Conservation (phyloP, 768 basidiomycete genomes). For the Lactarius akahatsu region DNA sequence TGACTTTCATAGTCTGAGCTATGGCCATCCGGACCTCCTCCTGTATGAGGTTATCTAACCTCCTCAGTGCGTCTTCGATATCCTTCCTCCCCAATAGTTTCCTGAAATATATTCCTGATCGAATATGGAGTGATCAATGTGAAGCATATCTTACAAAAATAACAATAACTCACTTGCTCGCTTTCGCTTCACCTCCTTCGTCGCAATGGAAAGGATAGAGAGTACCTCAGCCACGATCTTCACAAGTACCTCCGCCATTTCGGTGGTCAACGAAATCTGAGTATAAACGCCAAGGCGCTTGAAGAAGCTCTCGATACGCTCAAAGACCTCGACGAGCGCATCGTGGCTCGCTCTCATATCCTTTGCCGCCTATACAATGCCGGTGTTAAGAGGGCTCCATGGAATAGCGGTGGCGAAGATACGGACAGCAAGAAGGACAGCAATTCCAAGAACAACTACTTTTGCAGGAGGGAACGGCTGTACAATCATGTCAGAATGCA, state of each 20-base stretch:
- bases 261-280: neutral
- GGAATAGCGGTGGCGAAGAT: neutral
- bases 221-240: conserved; percentile 9
- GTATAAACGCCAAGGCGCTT: conserved; percentile 6
- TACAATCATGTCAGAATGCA: neutral
- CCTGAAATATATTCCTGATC: neutral
- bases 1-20: neutral
- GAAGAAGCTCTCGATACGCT: neutral
- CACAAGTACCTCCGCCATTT: conserved; percentile 4
- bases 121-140: neutral
- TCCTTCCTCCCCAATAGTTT: conserved; percentile 9
- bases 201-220: conserved; percentile 8
- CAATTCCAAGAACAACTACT: neutral
- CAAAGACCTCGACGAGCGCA: conserved; percentile 7
- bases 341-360: conserved; percentile 1
- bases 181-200: neutral
- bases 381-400: neutral
- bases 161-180: conserved; percentile 5
- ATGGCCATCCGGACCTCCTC: neutral
- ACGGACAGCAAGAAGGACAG: conserved; percentile 5
- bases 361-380: neutral
- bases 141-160: neutral
- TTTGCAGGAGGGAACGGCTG: conserved; percentile 1
- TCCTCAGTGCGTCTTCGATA: neutral
- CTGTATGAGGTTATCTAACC: neutral